These are phyloP conservation scores for Malassezia nana DNA, from an alignment of 1,284 basidiomycete species.

Conservation along the genomic window DNA sequence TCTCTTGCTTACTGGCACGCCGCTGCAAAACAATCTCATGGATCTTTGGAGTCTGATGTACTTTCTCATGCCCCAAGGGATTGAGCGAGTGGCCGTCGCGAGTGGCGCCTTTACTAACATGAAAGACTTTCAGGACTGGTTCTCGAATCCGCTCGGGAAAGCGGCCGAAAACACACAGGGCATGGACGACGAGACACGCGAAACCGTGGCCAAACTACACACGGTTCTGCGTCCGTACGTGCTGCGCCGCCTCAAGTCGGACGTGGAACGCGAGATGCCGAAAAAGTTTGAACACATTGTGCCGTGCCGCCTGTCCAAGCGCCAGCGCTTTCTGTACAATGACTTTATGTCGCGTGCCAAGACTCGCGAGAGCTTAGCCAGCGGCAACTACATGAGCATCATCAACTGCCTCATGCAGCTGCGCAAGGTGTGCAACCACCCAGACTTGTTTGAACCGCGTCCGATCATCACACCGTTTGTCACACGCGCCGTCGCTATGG, in stretches of 20 bases:
- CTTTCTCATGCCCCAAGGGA: constrained; percentile 77
- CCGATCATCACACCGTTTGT: constrained; percentile 87
- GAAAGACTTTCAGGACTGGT: constrained; percentile 93
- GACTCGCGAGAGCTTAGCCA: constrained; percentile 72
- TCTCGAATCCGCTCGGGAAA: constrained; percentile 75
- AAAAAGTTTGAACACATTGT: constrained; percentile 91
- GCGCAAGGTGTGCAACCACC: constrained; percentile 68
- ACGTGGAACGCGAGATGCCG: constrained; percentile 91
- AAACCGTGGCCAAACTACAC: constrained; percentile 79
- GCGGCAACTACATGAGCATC: constrained; percentile 69
- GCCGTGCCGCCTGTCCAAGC: constrained; percentile 80
- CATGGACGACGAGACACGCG: constrained; percentile 72
- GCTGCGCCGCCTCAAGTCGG: constrained; percentile 81
- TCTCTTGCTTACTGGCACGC: constrained; percentile 80
- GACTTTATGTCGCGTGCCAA: constrained; percentile 91
- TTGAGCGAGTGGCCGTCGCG: constrained; percentile 49
- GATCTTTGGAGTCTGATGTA: constrained; percentile 91
- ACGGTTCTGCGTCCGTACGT: constrained; percentile 86
- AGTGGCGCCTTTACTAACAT: constrained; percentile 75
- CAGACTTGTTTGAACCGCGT: constrained; percentile 86
- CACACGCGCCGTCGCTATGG: constrained; percentile 63
- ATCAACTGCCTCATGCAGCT: constrained; percentile 97
- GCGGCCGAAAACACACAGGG: constrained; percentile 77
- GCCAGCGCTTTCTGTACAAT: constrained; percentile 92
- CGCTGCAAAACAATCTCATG: constrained; percentile 88